A percentile compares a stretch with the other conserved stretches of the same genome.
Conservation (phyloP, 352 stramenopile species). For the Globisporangium spiculum region DNA sequence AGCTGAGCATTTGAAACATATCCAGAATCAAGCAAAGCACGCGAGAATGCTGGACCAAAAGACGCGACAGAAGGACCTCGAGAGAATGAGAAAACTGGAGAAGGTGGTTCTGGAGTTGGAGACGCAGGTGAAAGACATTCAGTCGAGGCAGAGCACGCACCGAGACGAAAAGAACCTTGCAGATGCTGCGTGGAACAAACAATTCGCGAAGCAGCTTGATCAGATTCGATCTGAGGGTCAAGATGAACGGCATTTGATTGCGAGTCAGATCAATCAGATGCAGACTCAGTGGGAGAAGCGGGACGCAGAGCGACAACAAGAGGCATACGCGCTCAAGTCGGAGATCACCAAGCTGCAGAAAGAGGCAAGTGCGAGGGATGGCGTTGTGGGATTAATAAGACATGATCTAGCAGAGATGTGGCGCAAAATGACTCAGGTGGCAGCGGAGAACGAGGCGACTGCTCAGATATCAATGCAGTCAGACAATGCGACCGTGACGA, state of each 20-base stretch:
- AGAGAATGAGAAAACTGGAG: background rate
- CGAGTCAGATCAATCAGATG: background rate
- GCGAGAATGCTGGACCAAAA: background rate
- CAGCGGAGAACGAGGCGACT: background rate
- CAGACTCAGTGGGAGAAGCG: background rate
- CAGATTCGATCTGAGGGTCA: background rate
- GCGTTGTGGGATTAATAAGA: background rate
- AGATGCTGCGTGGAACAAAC: background rate
- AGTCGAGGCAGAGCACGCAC: background rate
- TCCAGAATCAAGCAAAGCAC: slow-evolving; percentile 3
- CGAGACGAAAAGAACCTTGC: background rate
- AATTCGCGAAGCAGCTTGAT: background rate
- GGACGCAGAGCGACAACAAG: background rate
- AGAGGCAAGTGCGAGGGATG: background rate
- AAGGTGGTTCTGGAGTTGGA: background rate
- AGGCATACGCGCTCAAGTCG: background rate
- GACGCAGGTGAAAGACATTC: background rate
- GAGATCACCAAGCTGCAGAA: background rate
- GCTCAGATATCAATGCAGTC: background rate
- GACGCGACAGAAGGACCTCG: background rate
- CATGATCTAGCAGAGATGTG: background rate
- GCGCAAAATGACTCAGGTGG: background rate
- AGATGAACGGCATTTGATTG: background rate
- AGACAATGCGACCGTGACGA: background rate
- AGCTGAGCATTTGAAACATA: background rate